Percentiles rank a stretch among this genome's conserved stretches.
phyloP scores from a whole-genome alignment of 2,329 filamentous ascomycete species.

The Diaporthe vexans region DNA sequence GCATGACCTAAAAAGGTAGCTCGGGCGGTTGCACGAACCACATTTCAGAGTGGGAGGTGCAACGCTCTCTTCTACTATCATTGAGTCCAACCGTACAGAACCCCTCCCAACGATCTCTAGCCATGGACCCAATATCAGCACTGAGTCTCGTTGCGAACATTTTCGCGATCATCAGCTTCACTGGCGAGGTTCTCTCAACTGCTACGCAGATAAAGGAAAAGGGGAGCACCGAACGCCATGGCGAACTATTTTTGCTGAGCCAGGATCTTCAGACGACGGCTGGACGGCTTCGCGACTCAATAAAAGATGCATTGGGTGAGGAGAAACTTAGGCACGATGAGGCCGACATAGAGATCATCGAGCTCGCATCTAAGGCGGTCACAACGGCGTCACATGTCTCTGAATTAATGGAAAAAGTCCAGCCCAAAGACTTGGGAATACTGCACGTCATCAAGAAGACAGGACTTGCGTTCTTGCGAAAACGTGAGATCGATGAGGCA shows the following conservation, averaged over 20 bases:
- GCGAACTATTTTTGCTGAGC: background rate
- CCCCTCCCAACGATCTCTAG: too few relatives aligned
- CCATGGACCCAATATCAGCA: constrained; percentile 1
- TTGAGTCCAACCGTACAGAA: background rate
- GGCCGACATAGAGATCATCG: background rate
- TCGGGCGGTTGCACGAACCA: background rate
- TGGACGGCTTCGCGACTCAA: background rate
- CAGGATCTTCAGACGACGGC: background rate
- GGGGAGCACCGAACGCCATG: background rate
- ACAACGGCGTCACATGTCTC: background rate
- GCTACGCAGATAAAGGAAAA: background rate
- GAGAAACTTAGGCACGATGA: background rate
- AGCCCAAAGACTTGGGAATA: background rate
- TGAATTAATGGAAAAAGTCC: background rate
- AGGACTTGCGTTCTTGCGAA: background rate
- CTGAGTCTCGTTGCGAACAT: constrained; percentile 18
- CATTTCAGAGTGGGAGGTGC: too few relatives aligned
- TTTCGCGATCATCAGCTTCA: constrained; percentile 10
- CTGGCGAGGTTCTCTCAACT: constrained; percentile 9
- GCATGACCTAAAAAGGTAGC: background rate
- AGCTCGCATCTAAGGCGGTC: background rate
- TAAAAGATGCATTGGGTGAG: background rate
- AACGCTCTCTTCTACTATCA: background rate
- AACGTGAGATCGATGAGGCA: constrained; percentile 12
- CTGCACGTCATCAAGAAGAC: background rate